A percentile compares a stretch with the other conserved stretches of the same genome.
Evolutionary conservation across 371 early-diverging fungal species (phyloP).

Genomic region (Mucor mucedo): DNA sequence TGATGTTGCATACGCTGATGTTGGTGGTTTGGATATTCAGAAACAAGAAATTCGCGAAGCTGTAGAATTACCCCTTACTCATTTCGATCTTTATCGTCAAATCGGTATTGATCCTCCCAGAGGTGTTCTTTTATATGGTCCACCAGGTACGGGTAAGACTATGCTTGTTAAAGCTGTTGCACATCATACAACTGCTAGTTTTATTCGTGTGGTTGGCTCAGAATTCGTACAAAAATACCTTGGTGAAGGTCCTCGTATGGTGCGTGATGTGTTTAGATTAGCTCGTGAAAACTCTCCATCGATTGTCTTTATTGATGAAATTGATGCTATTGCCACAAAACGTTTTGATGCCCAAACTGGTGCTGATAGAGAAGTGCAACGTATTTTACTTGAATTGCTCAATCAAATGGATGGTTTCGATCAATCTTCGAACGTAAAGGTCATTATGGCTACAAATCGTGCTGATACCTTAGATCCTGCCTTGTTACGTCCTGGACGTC

Average conservation of each 20-base stretch:
- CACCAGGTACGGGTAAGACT: conserved; percentile 98
- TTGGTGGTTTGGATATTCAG: conserved; percentile 99
- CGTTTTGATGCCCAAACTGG: conserved; percentile 99
- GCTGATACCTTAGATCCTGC: conserved; percentile 99
- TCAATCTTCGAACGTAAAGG: conserved; percentile 98
- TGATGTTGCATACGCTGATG: conserved; percentile 96
- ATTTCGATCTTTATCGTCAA: conserved; percentile 99
- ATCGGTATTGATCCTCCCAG: conserved; percentile 99
- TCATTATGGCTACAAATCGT: conserved; percentile 99
- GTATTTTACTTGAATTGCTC: conserved; percentile 98
- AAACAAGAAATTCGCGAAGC: conserved; percentile 99
- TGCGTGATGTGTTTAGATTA: conserved; percentile 98
- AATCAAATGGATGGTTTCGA: conserved; percentile 99
- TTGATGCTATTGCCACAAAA: conserved; percentile 99
- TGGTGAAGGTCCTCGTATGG: conserved; percentile 99
- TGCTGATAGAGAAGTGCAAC: conserved; percentile 99
- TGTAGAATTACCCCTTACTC: conserved; percentile 99
- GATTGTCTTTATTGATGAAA: conserved; percentile 99
- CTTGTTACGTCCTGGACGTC: conserved; percentile 97
- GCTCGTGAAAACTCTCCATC: conserved; percentile 99
- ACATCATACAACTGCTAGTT: conserved; percentile 98
- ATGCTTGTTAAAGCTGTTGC: conserved; percentile 99
- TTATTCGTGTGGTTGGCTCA: conserved; percentile 99
- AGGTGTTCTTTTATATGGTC: conserved; percentile 98
- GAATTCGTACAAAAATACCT: conserved; percentile 99